Base-by-base conservation (phyloP, 2,329 filamentous ascomycete species). In the Septoria petroselini region DNA sequence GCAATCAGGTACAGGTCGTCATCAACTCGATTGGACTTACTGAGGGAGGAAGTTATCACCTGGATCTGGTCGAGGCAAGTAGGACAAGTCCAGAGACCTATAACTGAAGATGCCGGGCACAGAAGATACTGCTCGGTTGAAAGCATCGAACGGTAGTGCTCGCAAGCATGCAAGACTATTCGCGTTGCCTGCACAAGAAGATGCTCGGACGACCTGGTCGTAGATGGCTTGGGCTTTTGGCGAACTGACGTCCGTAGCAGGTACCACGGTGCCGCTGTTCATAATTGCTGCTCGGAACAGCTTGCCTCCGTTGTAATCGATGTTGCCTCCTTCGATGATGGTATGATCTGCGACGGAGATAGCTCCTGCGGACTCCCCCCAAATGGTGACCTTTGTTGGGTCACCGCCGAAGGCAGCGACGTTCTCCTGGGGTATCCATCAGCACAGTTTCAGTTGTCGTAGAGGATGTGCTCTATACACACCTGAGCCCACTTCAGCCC, bases 291-390 rank as follows among this genome's bases (percentile, higher is more conserved):
- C 86, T 19, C 84, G 80, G 77, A 93, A 91, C 0, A 93, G 75
- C 1, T 82, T 74, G 60, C 85, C 82, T 45, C 83, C 85, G 2
- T 90, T 88, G 71, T 91, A 90, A 0, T 73, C 83, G 63, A 81
- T 80, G 66, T 91, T 74, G 5, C 88, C 87, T 27, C 81, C 78
- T 58, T 87, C 89, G 8, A 91, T 72, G 1, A 81, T 72, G 79
- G 89, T 88, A 59, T 91, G 88, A 61, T 90, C 80, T 41, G 85
- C 78, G 1, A 88, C 85, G 0, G 85, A 89, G 54, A 90, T 88
- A 11, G 66, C 58, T 9, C 73, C 72, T 5, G 62, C 72, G 34
- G 42, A 45, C 15, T 54, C 51, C 19, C 52, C 62, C 83, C 84
- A 89, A 52, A 91, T 84, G 0, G 86, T 91, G 4, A 91, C 85